phyloP scores from a whole-genome alignment of 2,329 filamentous ascomycete species.

The Immersiporthe knoxdaviesiana region DNA sequence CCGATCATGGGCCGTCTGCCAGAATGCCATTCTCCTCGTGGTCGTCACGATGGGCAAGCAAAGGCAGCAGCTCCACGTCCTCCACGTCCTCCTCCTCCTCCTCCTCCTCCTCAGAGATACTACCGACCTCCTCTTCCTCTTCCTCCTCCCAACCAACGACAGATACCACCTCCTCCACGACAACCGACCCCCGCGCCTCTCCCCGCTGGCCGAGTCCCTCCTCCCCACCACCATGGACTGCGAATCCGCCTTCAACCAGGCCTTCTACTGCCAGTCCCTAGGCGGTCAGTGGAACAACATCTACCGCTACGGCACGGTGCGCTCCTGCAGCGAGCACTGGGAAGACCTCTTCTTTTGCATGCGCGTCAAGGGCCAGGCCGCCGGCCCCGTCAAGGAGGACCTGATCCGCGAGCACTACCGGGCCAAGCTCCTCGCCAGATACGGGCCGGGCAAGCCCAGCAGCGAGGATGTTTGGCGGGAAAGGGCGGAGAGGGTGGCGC shows the following conservation, averaged over 20 bases:
- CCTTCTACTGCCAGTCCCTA: conserved; percentile 91
- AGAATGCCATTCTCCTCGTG: conserved; percentile 37
- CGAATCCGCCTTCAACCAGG: conserved; percentile 85
- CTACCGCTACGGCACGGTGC: conserved; percentile 81
- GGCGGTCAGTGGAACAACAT: conserved; percentile 91
- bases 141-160: background rate
- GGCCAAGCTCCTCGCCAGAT: conserved; percentile 66
- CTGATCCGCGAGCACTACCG: conserved; percentile 70
- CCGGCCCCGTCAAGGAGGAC: conserved; percentile 61
- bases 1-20: conserved; percentile 24
- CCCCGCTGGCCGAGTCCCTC: conserved; percentile 65
- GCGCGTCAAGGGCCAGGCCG: conserved; percentile 68
- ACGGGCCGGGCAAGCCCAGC: conserved; percentile 65
- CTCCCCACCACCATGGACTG: conserved; percentile 87
- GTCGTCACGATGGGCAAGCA: conserved; percentile 38
- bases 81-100: no score
- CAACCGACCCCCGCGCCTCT: conserved; percentile 34
- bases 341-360: conserved; percentile 98
- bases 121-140: conserved; percentile 20
- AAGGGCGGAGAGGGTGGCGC: conserved; percentile 63
- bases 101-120: conserved; percentile 30
- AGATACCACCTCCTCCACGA: conserved; percentile 9
- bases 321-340: conserved; percentile 83
- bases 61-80: conserved; percentile 32
- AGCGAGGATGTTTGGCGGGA: conserved; percentile 92